Conservation (phyloP, 208 protist species). For the Acanthamoeba castellanii region DNA sequence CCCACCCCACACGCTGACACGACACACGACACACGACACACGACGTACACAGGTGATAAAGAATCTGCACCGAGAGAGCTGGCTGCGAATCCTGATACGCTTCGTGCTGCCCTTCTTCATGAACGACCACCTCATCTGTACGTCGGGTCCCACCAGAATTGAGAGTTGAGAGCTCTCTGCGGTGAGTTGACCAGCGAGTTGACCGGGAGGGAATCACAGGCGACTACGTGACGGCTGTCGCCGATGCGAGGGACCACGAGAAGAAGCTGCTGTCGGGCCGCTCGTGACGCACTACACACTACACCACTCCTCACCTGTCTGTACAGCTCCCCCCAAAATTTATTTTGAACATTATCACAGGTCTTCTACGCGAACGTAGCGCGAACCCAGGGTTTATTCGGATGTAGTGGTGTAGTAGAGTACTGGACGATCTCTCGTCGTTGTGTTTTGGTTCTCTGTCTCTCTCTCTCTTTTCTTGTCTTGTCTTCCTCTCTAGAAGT, state of each 20-base stretch:
- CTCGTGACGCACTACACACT: not conserved
- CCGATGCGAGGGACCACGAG: not conserved
- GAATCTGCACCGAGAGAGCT: not conserved
- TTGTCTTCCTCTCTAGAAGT: not conserved
- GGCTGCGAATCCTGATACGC: constrained; percentile 13
- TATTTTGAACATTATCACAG: too few species aligned
- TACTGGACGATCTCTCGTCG: too few species aligned
- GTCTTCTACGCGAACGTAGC: too few species aligned
- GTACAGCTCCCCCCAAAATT: too few species aligned
- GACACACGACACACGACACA: not conserved
- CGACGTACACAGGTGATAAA: not conserved
- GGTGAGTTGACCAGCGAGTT: not conserved
- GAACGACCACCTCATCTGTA: constrained; percentile 62
- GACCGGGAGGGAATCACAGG: not conserved
- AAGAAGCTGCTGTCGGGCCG: not conserved
- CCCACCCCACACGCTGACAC: not conserved
- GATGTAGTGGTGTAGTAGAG: too few species aligned
- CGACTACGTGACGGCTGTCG: not conserved
- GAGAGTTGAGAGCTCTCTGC: not conserved
- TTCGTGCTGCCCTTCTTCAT: constrained; percentile 62
- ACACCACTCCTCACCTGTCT: not conserved
- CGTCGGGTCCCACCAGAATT: not conserved
- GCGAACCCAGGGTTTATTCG: too few species aligned
- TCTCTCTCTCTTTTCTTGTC: too few species aligned
- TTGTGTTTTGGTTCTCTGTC: too few species aligned